Evolutionary conservation across 2,329 filamentous ascomycete species (phyloP), one percentile per base, ranked within the genome.

Genomic region (Penicillium griseofulvum): DNA sequence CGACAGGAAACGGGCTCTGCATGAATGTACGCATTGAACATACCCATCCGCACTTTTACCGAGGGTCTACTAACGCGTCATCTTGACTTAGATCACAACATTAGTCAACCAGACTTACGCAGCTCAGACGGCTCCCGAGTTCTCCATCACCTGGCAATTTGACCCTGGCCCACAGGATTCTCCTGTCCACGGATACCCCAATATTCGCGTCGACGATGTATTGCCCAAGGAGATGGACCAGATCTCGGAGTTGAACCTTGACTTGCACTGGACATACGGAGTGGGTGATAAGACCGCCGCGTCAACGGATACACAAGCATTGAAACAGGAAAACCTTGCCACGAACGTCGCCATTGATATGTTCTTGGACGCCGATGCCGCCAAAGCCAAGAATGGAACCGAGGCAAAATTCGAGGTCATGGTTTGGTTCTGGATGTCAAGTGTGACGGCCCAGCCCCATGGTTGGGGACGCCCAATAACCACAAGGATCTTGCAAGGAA

Each of bases 341-440:
- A 71, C 80, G 67, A 84, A 84, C 72, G 81, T 85, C 33, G 81
- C 81, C 34, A 72, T 85, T 57, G 82, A 85, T 71, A 81, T 84
- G 76, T 85, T 84, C 68, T 68, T 84, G 51, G 81, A 83, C 59
- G 65, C 62, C 26, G 74, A 81, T 64, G 65, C 74, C 51, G 62
- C 58, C 0, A 74, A 66, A 0, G 71, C 82, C 0, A 55, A 66
- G 41, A 67, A 78, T 66, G 78, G 74, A 39, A 65, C 66, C 2
- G 22, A 60, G 7, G 70, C 75, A 31, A 61, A 63, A 19, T 80
- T 77, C 69, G 82, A 84, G 71, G 73, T 84, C 69, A 84, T 84
- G 81, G 75, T 84, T 34, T 83, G 80, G 81, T 77, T 84, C 57
- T 81, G 75, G 3, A 69, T 71, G 4, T 78, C 78, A 44, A 81